Conservation (phyloP, 108 stramenopile genomes). For the Nannochloropsis gaditana region DNA sequence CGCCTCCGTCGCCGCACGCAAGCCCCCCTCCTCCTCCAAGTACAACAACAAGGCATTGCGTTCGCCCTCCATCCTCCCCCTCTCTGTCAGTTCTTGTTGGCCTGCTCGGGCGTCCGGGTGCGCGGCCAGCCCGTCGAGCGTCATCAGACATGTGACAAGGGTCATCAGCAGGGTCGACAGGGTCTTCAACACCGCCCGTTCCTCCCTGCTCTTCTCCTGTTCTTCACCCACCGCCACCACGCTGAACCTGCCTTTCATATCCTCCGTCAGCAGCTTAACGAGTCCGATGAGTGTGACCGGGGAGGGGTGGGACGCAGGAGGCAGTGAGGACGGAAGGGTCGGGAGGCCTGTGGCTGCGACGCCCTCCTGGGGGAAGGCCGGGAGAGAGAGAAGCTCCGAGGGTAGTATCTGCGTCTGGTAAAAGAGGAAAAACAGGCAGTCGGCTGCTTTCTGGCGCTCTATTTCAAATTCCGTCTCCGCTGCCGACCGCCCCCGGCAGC, state of each 20-base stretch:
- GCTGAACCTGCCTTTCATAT: neutral
- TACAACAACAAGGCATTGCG: neutral
- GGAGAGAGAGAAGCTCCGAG: neutral
- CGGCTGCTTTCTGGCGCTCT: neutral
- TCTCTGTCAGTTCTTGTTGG: neutral
- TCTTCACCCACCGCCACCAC: neutral
- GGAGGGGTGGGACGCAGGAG: neutral
- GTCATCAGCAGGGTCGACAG: neutral
- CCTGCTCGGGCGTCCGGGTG: neutral
- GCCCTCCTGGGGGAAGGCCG: neutral
- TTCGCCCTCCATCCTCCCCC: neutral
- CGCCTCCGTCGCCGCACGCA: neutral
- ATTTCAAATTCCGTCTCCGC: neutral
- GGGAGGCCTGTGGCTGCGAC: neutral
- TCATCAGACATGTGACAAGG: neutral
- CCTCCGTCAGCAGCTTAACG: neutral
- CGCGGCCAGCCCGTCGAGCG: neutral
- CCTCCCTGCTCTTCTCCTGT: neutral
- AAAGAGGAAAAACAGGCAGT: slow-evolving; percentile 18
- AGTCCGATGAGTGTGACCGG: neutral
- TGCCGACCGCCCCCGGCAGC: neutral
- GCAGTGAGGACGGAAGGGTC: neutral
- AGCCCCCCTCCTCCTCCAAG: neutral
- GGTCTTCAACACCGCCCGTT: neutral
- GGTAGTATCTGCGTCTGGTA: slow-evolving; percentile 4